A percentile compares a stretch with the other conserved stretches of the same genome.
Evolutionary conservation across 805 yeast species (phyloP).

Genomic region (Candida insectorum): DNA sequence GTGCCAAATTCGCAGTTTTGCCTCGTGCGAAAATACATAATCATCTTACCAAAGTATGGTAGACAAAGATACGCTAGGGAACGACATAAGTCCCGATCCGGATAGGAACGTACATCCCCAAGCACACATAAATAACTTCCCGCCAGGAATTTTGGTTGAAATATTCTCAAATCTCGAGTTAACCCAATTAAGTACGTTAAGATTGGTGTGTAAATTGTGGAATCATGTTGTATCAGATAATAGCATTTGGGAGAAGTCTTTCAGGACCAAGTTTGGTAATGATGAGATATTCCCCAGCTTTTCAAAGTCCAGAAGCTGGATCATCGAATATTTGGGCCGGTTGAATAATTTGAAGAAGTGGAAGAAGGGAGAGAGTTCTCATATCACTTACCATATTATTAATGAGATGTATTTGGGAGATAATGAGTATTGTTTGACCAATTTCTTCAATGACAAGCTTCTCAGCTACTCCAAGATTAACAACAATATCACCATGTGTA

Average conservation of each 20-base stretch:
- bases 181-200: conserved; percentile 33
- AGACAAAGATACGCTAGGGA: conserved; percentile 8
- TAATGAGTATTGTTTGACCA: conserved; percentile 18
- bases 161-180: conserved; percentile 48
- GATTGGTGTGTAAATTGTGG: conserved; percentile 51
- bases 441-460: conserved; percentile 25
- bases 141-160: conserved; percentile 43
- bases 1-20: no score
- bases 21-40: no score
- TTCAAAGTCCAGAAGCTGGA: conserved; percentile 44
- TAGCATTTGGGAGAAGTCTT: conserved; percentile 47
- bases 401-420: conserved; percentile 17
- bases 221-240: conserved; percentile 40
- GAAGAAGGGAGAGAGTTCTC: conserved; percentile 30
- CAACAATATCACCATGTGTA: conserved; percentile 29
- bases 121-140: conserved; percentile 30
- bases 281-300: conserved; percentile 39
- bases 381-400: conserved; percentile 28
- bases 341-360: conserved; percentile 32
- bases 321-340: conserved; percentile 43
- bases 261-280: conserved; percentile 36
- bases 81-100: conserved; percentile 9
- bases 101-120: no score
- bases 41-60: no score
- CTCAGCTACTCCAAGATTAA: conserved; percentile 23